Conservation (phyloP, 1,284 basidiomycete species). For the Blastosporella zonata region DNA sequence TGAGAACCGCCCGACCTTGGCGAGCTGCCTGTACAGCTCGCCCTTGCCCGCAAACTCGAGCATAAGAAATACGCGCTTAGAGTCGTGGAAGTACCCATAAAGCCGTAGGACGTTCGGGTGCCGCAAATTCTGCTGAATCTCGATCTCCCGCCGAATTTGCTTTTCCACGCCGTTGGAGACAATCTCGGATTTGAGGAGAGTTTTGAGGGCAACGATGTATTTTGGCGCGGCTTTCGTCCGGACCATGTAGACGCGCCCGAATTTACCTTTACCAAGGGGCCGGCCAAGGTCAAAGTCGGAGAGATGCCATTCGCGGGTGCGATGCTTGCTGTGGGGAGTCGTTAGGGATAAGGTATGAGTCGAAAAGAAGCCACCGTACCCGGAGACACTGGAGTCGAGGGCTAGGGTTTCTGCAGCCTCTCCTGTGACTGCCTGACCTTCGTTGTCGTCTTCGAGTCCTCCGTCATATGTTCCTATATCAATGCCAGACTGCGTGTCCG, state of each 20-base stretch:
- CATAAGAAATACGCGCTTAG: conserved; percentile 95
- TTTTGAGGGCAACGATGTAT: conserved; percentile 97
- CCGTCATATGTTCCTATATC: conserved; percentile 84
- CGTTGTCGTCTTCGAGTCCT: conserved; percentile 76
- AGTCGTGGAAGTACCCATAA: conserved; percentile 97
- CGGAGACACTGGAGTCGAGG: conserved; percentile 64
- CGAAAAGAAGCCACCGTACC: conserved; percentile 32
- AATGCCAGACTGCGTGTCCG: conserved; percentile 25
- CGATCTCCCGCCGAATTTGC: conserved; percentile 95
- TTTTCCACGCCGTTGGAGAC: conserved; percentile 86
- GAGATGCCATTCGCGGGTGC: conserved; percentile 80
- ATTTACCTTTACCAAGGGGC: conserved; percentile 97
- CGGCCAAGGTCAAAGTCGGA: conserved; percentile 92
- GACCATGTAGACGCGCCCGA: conserved; percentile 98
- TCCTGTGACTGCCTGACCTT: conserved; percentile 56
- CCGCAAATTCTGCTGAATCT: conserved; percentile 96
- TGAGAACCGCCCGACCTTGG: conserved; percentile 81
- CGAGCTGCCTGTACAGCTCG: conserved; percentile 94
- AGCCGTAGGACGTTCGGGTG: conserved; percentile 94
- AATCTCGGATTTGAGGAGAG: conserved; percentile 95
- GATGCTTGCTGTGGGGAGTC: conserved; percentile 44
- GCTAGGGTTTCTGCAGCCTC: conserved; percentile 71
- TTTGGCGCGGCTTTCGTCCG: conserved; percentile 84
- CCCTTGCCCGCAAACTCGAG: conserved; percentile 95
- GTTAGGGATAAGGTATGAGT: neutral